phyloP scores from a whole-genome alignment of 305 asterid genomes.

The Rubia balearica region DNA sequence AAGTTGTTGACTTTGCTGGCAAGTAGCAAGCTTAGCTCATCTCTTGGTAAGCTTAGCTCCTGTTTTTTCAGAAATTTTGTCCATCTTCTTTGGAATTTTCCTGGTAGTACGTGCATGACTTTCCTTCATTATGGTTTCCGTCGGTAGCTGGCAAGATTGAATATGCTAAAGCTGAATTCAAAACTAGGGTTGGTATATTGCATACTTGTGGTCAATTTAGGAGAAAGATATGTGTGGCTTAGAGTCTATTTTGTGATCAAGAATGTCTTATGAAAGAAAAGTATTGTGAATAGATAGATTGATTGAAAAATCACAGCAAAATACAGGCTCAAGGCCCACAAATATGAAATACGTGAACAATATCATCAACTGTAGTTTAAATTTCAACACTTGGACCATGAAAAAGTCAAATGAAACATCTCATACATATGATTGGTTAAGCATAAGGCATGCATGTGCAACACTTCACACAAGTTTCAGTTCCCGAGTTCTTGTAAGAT shows the following conservation, averaged over 20 bases:
- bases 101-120: not conserved
- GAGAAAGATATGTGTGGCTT: not conserved
- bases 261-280: too few species aligned
- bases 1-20: not conserved
- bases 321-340: not conserved
- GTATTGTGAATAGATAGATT: not conserved
- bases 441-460: too few species aligned
- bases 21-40: too few species aligned
- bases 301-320: not conserved
- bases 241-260: not conserved
- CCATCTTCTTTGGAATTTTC: not conserved
- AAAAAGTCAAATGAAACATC: not conserved
- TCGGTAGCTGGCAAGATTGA: too few species aligned
- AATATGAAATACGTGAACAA: not conserved
- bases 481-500: not conserved
- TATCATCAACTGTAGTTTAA: too few species aligned
- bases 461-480: not conserved
- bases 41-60: too few species aligned
- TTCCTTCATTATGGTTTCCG: not conserved
- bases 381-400: not conserved
- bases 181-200: not conserved
- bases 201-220: not conserved
- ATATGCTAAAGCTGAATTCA: not conserved
- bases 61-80: not conserved
- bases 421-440: not conserved